Base-by-base conservation (phyloP, 2,329 filamentous ascomycete species). In the Tolypocladium paradoxum region DNA sequence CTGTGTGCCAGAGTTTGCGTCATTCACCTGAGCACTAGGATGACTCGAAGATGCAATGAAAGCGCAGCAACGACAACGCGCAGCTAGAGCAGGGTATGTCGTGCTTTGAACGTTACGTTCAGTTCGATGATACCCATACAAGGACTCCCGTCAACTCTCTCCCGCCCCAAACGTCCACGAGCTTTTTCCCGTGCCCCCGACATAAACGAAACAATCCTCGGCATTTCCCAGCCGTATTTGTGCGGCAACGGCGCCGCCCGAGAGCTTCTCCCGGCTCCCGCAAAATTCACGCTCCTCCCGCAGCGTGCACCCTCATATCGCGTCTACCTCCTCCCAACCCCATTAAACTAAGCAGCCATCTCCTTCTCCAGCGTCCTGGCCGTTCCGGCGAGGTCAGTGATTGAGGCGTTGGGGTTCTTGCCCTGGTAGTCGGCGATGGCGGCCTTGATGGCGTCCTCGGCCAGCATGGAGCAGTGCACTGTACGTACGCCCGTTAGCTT, bases 401-500 rank as follows among this genome's bases (percentile, higher is more conserved):
- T 67, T 63, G 81, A 79, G 49, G 65, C 58, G 49, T 63, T 60
- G 48, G 67, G 65, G 57, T 69, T 89, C 79, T 92, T 93, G 68
- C 83, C 88, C 74, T 93, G 89, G 76, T 93, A 95, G 69, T 95
- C 90, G 54, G 83, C 86, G 65, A 95, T 93, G 62, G 89, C 89
- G 48, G 87, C 89, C 73, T 93, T 92, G 77, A 95, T 95, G 58
- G 89, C 89, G 66, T 95, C 89, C 70, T 95, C 89, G 27, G 89
- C 89, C 59, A 95, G 81, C 87, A 95, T 93, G 51, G 87, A 92
- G 78, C 89, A 95, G 73, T 95, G 89, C 46, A 95, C 87, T 90
- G 60, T 46, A 36, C n/a, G 51, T 3, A 20, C 11, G 1, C 1
- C 4, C 8, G 43, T 46, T 24, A 46, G 43, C 20, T 31, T 46